Percentiles rank a stretch among this genome's conserved stretches.
Evolutionary conservation across 164 flowering plant species (phyloP).

Genomic region (Liquidambar formosana): DNA sequence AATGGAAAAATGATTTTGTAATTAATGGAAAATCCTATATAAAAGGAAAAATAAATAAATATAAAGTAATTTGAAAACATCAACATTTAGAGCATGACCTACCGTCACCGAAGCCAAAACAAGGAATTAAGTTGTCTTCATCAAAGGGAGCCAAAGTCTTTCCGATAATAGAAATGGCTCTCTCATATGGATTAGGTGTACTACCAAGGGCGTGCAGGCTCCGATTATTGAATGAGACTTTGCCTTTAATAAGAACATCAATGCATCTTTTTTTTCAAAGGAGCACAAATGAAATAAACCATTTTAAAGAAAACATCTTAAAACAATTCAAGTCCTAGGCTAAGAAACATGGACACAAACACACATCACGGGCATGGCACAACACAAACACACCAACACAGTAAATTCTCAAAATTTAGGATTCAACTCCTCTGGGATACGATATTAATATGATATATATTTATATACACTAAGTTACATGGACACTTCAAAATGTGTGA

Average conservation of each 20-base stretch:
- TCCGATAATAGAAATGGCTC: slow-evolving; percentile 56
- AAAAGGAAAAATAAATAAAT: neutral
- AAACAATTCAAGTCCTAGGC: no score
- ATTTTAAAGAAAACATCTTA: no score
- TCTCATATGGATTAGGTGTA: slow-evolving; percentile 54
- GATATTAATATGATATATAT: no score
- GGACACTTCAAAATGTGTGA: no score
- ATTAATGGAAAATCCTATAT: neutral
- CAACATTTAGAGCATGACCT: slow-evolving; percentile 8
- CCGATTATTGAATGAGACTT: slow-evolving; percentile 54
- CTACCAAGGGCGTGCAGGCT: slow-evolving; percentile 63
- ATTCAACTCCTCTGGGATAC: no score
- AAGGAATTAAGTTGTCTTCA: slow-evolving; percentile 59
- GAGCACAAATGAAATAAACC: neutral
- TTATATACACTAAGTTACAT: no score
- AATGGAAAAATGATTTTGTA: slow-evolving; percentile 1
- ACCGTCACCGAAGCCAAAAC: slow-evolving; percentile 71
- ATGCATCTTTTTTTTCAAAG: no score
- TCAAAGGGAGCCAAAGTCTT: slow-evolving; percentile 50
- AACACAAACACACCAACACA: no score
- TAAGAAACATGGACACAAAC: no score
- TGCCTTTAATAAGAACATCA: slow-evolving; percentile 43
- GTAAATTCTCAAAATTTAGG: no score
- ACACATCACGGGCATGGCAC: no score
- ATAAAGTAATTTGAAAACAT: neutral